phyloP scores from a whole-genome alignment of 2,329 filamentous ascomycete genomes.

The Aspergillus pseudoterreus region DNA sequence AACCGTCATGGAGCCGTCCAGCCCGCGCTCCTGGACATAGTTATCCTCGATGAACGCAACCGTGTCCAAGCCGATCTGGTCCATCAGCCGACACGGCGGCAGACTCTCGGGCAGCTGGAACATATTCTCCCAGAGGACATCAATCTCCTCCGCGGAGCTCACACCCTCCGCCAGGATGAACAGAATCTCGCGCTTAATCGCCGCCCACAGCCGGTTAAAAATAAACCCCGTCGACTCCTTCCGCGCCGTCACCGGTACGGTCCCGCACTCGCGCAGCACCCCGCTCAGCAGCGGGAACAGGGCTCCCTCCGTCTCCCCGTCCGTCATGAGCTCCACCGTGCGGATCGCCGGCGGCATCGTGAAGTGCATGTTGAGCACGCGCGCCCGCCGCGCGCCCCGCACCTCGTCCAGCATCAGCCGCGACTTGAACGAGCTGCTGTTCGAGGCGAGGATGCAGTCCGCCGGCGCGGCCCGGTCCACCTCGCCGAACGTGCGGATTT shows the following conservation, averaged over 20 bases:
- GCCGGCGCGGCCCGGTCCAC: slow-evolving; percentile 38
- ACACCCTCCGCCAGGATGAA: slow-evolving; percentile 50
- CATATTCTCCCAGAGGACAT: slow-evolving; percentile 37
- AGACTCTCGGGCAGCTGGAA: slow-evolving; percentile 29
- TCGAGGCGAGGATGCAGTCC: slow-evolving; percentile 50
- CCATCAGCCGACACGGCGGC: slow-evolving; percentile 41
- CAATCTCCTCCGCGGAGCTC: slow-evolving; percentile 46
- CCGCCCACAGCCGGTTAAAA: slow-evolving; percentile 56
- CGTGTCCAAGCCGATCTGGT: slow-evolving; percentile 51
- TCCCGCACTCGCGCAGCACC: slow-evolving; percentile 38
- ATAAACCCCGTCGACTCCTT: slow-evolving; percentile 52
- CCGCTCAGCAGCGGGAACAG: slow-evolving; percentile 45
- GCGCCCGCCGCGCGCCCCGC: background rate
- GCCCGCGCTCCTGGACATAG: slow-evolving; percentile 48
- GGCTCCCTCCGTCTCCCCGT: slow-evolving; percentile 40
- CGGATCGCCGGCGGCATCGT: slow-evolving; percentile 45
- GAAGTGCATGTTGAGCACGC: slow-evolving; percentile 50
- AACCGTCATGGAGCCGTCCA: slow-evolving; percentile 36
- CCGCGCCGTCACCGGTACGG: slow-evolving; percentile 41
- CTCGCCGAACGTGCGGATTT: slow-evolving; percentile 46
- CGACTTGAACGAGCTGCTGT: slow-evolving; percentile 52
- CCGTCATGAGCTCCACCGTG: slow-evolving; percentile 54
- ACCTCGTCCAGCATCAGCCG: slow-evolving; percentile 46
- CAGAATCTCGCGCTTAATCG: slow-evolving; percentile 52
- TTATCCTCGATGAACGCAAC: slow-evolving; percentile 53